A percentile compares a stretch with the other conserved stretches of the same genome.
These are phyloP conservation scores for Meripilus lineatus DNA, from an alignment of 1,284 basidiomycete genomes.

Conservation along the genomic window DNA sequence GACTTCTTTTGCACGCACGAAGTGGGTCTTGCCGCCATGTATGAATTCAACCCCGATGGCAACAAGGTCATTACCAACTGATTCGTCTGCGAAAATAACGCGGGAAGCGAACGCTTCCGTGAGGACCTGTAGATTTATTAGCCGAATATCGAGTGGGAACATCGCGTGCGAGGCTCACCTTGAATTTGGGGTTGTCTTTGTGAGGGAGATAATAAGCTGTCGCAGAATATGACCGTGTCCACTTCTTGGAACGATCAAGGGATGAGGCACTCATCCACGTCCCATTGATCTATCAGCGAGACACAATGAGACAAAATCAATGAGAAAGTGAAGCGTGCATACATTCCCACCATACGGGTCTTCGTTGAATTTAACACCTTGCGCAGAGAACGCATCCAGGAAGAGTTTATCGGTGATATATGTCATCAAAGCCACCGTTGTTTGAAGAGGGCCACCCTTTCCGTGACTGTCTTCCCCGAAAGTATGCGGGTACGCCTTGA, in stretches of 20 bases:
- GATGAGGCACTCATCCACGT: slow-evolving; percentile 8
- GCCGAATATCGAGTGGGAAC: too few relatives aligned
- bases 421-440: slow-evolving; percentile 8
- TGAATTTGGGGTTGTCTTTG: slow-evolving; percentile 14
- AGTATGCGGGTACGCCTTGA: slow-evolving; percentile 7
- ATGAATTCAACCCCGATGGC: slow-evolving; percentile 1
- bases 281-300: slow-evolving; percentile 15
- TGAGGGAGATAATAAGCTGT: slow-evolving; percentile 18
- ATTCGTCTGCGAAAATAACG: background rate
- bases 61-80: background rate
- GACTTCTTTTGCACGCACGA: too few relatives aligned
- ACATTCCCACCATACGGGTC: slow-evolving; percentile 18
- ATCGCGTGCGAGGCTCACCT: slow-evolving; percentile 6
- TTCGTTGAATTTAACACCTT: slow-evolving; percentile 10
- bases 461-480: slow-evolving; percentile 14
- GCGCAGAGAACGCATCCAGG: slow-evolving; percentile 15
- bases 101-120: background rate
- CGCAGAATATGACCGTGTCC: slow-evolving; percentile 15
- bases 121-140: background rate
- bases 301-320: background rate
- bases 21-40: too few relatives aligned
- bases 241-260: slow-evolving; percentile 10
- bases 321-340: slow-evolving; percentile 1
- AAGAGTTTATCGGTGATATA: slow-evolving; percentile 11
- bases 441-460: slow-evolving; percentile 18